phyloP scores from a whole-genome alignment of 2,329 filamentous ascomycete genomes.

The Fusarium citri region DNA sequence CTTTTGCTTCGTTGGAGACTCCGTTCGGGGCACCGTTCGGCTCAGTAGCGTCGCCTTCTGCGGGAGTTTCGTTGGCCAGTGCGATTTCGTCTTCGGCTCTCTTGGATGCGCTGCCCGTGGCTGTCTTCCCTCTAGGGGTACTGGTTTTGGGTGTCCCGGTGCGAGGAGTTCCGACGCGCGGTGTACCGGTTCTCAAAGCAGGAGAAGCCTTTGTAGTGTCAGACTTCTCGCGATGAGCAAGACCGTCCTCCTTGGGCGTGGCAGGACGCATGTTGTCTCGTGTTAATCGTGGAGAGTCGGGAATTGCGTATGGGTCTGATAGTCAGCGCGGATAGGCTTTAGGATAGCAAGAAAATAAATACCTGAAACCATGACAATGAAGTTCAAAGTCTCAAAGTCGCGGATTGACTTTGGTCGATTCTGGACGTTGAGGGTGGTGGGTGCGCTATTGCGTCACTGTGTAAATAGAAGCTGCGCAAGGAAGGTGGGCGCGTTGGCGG shows the following conservation, averaged over 20 bases:
- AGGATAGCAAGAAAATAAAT: neutral
- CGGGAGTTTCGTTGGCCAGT: neutral
- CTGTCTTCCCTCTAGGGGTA: neutral
- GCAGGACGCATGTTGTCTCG: conserved; percentile 20
- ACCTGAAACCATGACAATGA: conserved; percentile 31
- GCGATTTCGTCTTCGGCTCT: neutral
- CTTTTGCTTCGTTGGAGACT: neutral
- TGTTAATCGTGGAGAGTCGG: conserved; percentile 30
- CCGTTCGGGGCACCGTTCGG: conserved; percentile 30
- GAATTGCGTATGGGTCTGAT: conserved; percentile 43
- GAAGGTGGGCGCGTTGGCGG: conserved; percentile 33
- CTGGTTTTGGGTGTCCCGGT: conserved; percentile 17
- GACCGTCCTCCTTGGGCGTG: conserved; percentile 28
- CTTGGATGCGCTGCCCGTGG: neutral
- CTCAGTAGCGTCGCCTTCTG: neutral
- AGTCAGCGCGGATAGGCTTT: conserved; percentile 7
- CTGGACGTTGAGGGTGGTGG: conserved; percentile 1
- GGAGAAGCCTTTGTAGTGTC: conserved; percentile 25
- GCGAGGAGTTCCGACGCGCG: conserved; percentile 19
- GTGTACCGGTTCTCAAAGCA: conserved; percentile 16
- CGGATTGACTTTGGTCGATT: conserved; percentile 25
- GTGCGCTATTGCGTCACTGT: conserved; percentile 41
- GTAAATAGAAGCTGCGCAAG: conserved; percentile 35
- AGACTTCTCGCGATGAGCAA: conserved; percentile 31
- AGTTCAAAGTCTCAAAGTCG: conserved; percentile 2